Base-by-base conservation (phyloP, 441 rosid genomes). In the Populus hybrid region DNA sequence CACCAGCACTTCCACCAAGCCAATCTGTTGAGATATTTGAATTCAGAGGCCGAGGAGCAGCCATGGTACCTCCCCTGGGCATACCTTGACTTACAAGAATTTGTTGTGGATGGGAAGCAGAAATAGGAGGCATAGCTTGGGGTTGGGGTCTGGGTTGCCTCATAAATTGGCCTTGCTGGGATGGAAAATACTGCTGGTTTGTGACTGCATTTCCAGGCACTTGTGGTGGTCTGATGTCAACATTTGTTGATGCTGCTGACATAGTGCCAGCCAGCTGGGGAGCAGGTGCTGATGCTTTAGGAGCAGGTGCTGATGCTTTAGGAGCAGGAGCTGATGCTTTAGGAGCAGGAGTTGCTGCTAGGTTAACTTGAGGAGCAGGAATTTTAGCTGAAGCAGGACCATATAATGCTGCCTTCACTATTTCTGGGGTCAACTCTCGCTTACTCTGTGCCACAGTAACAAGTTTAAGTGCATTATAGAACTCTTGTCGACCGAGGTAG, bases 361-460 rank as follows among this genome's bases (percentile, higher is more conserved):
- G 92, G 80, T 94, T 96, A 78, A 96, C 92, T 83, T 91, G 88
- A 28, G 99, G 99, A 81, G 98, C 94, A 31, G 99, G 99, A 80
- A 96, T 96, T 85, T 78, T 92, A 75, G 97, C 93, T n/a, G 99
- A 89, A 76, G 96, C 94, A 83, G 95, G 91, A 82, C 98, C 82
- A 81, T 87, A 88, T 16, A 96, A 85, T 74, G 99, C 98, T 66
- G 97, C 98, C 83, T 90, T 94, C 73, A 94, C 98, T 4, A 96
- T 91, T 69, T 91, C 98, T 50, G 96, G 95, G 77, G 98, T 93
- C 83, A 96, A 81, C 66, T 96, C 98, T 70, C 93, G 88, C 85
- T 88, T 93, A 77, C 94, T 92, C 82, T 96, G 99, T 33, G 99
- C 98, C 70, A 96, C 98, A 9, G 99, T 96, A 24, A 94, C 98